Evolutionary conservation across 169 alveolate genomes (phyloP), one percentile per base, ranked within the genome.

Genomic region (Cryptosporidium xiaoi): DNA sequence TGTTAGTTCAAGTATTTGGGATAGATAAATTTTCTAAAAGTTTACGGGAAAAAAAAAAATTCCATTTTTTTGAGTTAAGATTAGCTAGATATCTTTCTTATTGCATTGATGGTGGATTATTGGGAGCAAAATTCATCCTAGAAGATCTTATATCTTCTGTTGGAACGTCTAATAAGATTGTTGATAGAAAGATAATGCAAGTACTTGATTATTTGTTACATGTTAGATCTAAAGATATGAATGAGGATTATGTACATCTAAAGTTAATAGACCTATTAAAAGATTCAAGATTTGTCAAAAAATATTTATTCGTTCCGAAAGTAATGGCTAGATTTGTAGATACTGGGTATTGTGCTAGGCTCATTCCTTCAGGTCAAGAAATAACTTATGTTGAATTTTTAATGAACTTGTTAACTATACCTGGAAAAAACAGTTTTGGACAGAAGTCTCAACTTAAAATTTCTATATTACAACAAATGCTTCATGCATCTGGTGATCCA

Each of bases 301-400:
- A 77, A 13, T 77, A 60, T 34, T 58, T 40, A 24, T 77, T 77
- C 56, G 71, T 77, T 6, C 87, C 87, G 6, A 48, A 68, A 24
- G 87, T 77, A 60, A 77, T 77, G 87, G 87, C 87, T 18, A 77
- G 87, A 20, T 77, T 77, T 77, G 77, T 77, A 15, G 58, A 31
- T 60, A 77, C 77, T 36, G 87, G 87, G 44, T 77, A 77, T 77
- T 77, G 87, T 77, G 87, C 87, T n/a, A 77, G 87, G 24, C 51
- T 77, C 15, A 48, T 77, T 18, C 87, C 71, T 7, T 20, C 87
- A n/a, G 87, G 87, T 27, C 44, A 60, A 16, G 87, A 77, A 62
- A 62, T 36, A 18, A 12, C 56, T 29, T 77, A 77, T 40, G 58
- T 77, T 55, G 87, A 77, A 60, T 77, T 77, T 62, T 27, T 77